These are phyloP conservation scores for Cryptosporidium viatorum DNA, from an alignment of 169 alveolate species.

Conservation along the genomic window DNA sequence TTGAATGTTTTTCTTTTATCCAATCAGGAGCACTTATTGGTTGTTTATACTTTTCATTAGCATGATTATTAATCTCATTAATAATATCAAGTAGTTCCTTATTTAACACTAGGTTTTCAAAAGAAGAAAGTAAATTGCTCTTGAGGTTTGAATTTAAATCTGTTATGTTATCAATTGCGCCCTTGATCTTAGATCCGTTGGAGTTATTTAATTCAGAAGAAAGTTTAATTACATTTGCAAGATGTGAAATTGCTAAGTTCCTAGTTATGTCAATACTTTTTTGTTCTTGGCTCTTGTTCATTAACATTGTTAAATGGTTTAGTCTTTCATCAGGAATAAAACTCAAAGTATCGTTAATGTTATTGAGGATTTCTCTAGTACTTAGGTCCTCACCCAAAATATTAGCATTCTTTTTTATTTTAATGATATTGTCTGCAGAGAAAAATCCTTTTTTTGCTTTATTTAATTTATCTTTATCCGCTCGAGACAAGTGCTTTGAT, in stretches of 20 bases:
- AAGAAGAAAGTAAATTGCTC: constrained; percentile 18
- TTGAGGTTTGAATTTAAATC: neutral
- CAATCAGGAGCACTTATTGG: constrained; percentile 60
- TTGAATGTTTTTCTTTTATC: constrained; percentile 37
- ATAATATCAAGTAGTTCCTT: constrained; percentile 19
- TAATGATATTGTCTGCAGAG: neutral
- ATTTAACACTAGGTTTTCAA: constrained; percentile 28
- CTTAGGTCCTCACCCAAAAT: neutral
- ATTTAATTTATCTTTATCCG: constrained; percentile 15
- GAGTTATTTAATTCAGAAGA: neutral
- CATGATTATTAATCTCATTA: constrained; percentile 27
- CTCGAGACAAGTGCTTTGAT: constrained; percentile 5
- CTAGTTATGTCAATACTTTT: constrained; percentile 24
- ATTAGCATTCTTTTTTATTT: neutral
- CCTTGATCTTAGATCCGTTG: neutral
- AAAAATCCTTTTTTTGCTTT: constrained; percentile 56
- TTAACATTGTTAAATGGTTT: constrained; percentile 17
- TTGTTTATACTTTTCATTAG: constrained; percentile 19
- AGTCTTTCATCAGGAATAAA: constrained; percentile 23
- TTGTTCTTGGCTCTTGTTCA: constrained; percentile 38
- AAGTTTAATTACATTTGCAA: constrained; percentile 23
- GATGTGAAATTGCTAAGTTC: constrained; percentile 44
- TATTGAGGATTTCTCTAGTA: constrained; percentile 4
- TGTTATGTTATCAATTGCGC: constrained; percentile 14
- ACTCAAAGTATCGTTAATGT: constrained; percentile 22